Evolutionary conservation across 1,139 yeast species (phyloP), one percentile per base, ranked within the genome.

Genomic region (Sugiyamaella xylanicola): DNA sequence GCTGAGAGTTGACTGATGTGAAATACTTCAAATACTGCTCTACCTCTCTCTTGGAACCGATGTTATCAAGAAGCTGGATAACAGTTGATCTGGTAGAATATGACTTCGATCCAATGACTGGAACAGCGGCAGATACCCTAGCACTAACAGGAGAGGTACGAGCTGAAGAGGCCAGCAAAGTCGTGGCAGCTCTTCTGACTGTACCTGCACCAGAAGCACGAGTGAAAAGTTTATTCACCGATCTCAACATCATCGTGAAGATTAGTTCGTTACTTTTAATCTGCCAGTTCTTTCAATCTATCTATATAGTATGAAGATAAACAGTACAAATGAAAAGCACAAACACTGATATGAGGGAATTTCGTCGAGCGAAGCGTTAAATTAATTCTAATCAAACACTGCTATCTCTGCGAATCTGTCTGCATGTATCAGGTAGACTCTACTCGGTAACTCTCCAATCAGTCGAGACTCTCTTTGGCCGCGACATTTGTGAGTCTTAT

Each of bases 11-110:
- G 25, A 93, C 98, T 32, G 97, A 90, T 1, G 99, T 92, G 77
- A 93, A 93, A 73, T 92, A 92, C 70, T 92, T 92, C 69, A 93
- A 81, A 72, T 93, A 93, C 73, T 93, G 99, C 72, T 93, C 99
- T 48, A 93, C 99, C 74, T 93, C 99, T 65, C 98, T 82, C 72
- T 93, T 93, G 51, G 97, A 91, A 19, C 98, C 98, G 65, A 95
- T 93, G 71, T 92, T 93, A 77, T 92, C 95, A 70, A 93, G 78
- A 56, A 95, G 78, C 72, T 93, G 99, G 59, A 95, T 90, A 46
- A 93, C 98, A 0, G 99, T 93, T 17, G 97, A 89, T 74, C 97
- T 80, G 39, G 97, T 90, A 32, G 92, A 85, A 27, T 55, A 59
- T 22, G 17, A 44, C 35, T 27, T 42, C 17, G 48, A 39, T 13